Evolutionary conservation across 768 basidiomycete species (phyloP).

Genomic region (Mycena metata): DNA sequence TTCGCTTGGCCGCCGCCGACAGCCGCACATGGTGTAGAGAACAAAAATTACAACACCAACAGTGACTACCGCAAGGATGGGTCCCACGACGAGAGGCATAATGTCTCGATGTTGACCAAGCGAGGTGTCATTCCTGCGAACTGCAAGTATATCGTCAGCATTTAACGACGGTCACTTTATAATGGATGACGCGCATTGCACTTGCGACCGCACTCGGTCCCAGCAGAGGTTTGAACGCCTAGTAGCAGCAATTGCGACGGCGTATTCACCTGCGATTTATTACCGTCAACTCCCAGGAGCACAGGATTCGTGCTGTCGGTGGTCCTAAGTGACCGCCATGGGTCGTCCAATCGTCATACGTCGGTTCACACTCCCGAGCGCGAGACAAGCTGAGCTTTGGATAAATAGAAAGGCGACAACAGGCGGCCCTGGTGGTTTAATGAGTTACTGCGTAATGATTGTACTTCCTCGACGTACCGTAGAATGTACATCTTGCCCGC

Average conservation of each 20-base stretch:
- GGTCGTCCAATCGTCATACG: background rate
- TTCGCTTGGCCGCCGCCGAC: background rate
- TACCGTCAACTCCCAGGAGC: background rate
- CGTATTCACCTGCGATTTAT: background rate
- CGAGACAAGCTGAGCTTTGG: background rate
- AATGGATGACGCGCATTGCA: no score
- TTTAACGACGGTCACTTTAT: no score
- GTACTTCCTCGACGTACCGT: no score
- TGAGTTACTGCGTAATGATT: no score
- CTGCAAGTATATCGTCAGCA: no score
- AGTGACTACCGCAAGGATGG: background rate
- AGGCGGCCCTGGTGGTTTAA: no score
- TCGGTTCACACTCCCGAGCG: background rate
- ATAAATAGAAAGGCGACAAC: background rate
- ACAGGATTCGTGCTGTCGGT: constrained; percentile 5
- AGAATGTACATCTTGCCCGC: no score
- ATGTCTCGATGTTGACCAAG: background rate
- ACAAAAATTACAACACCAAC: background rate
- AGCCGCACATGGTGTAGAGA: background rate
- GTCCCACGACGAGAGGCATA: background rate
- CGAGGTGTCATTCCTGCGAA: no score
- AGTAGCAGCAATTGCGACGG: background rate
- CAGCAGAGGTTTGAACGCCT: no score
- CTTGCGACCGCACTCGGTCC: no score
- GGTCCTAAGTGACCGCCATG: constrained; percentile 2